Conservation (phyloP, 2,329 filamentous ascomycete species). For the Botrytis elliptica region DNA sequence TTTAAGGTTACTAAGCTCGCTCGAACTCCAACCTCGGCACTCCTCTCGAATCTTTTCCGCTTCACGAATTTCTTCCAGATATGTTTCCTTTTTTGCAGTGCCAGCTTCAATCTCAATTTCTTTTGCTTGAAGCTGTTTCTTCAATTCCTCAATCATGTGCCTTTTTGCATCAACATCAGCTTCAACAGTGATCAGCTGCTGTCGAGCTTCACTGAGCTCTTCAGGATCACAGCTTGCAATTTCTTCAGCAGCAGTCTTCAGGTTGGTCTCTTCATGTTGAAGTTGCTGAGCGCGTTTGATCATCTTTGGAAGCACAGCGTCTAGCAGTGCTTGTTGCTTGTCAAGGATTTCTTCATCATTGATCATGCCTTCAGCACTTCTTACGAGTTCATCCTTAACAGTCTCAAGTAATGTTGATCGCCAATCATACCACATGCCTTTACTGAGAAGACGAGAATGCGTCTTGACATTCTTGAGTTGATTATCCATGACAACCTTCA, state of each 20-base stretch:
- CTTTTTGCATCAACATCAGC: conserved; percentile 69
- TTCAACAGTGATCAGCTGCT: conserved; percentile 63
- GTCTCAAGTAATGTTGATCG: conserved; percentile 80
- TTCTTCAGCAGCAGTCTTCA: conserved; percentile 72
- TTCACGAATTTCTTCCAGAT: conserved; percentile 71
- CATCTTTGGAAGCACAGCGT: conserved; percentile 65
- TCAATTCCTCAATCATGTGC: conserved; percentile 63
- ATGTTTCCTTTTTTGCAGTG: conserved; percentile 66
- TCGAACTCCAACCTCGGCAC: conserved; percentile 82
- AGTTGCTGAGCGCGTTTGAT: conserved; percentile 60
- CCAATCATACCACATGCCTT: conserved; percentile 98
- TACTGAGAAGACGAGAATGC: conserved; percentile 83
- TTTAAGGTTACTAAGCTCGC: conserved; percentile 78
- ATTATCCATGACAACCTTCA: conserved; percentile 86
- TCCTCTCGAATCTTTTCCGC: conserved; percentile 84
- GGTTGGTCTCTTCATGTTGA: conserved; percentile 59
- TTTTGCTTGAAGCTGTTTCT: conserved; percentile 64
- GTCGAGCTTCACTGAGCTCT: conserved; percentile 72
- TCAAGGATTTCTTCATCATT: conserved; percentile 66
- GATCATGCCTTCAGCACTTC: conserved; percentile 74
- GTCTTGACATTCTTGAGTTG: conserved; percentile 98
- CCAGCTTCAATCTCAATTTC: conserved; percentile 62
- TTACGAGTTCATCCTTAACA: conserved; percentile 80
- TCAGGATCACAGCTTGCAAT: conserved; percentile 77
- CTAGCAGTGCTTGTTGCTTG: conserved; percentile 67